Evolutionary conservation across 768 basidiomycete genomes (phyloP).

Genomic region (Lentinula boryana): DNA sequence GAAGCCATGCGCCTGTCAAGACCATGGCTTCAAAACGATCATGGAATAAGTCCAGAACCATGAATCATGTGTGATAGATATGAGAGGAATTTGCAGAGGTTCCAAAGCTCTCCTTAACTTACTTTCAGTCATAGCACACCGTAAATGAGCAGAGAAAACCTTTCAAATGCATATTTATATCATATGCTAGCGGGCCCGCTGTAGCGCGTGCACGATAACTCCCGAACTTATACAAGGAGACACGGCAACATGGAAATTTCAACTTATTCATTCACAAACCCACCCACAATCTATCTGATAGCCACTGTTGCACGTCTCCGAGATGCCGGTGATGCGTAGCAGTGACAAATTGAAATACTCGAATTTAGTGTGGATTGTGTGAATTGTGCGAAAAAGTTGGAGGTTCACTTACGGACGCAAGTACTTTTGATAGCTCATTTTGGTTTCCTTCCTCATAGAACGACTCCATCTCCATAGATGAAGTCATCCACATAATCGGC

Average conservation of each 20-base stretch:
- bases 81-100: not conserved
- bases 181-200: not conserved
- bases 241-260: not conserved
- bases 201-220: not conserved
- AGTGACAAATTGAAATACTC: too few relatives aligned
- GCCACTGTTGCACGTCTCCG: not conserved
- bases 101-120: not conserved
- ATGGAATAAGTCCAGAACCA: too few relatives aligned
- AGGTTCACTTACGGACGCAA: not conserved
- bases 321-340: not conserved
- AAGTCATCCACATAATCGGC: conserved; percentile 1
- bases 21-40: conserved; percentile 66
- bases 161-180: not conserved
- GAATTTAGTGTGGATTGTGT: too few relatives aligned
- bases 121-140: not conserved
- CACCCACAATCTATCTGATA: not conserved
- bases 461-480: not conserved
- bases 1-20: conserved; percentile 58
- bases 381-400: too few relatives aligned
- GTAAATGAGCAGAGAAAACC: not conserved
- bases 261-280: not conserved
- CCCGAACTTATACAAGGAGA: not conserved
- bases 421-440: too few relatives aligned
- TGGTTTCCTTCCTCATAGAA: not conserved
- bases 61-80: not conserved